These are phyloP conservation scores for Fraxinus floribunda DNA, from an alignment of 305 asterid species.

Conservation along the genomic window DNA sequence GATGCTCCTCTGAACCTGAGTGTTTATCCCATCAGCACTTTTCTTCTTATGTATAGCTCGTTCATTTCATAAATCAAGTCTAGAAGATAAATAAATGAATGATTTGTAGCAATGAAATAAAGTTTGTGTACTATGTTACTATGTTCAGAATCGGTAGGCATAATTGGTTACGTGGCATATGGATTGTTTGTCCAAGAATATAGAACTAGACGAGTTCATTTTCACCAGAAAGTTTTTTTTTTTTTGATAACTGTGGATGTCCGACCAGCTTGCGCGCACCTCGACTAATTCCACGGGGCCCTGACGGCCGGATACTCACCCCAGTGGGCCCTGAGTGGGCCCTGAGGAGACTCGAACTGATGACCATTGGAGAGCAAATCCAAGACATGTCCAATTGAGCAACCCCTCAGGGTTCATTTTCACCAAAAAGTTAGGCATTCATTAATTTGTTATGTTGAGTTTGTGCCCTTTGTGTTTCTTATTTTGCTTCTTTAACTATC, in stretches of 20 bases:
- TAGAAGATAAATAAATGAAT: neutral
- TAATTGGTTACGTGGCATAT: neutral
- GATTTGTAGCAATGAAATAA: neutral
- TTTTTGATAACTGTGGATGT: no score
- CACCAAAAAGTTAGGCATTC: neutral
- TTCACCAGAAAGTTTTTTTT: neutral
- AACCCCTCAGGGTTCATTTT: no score
- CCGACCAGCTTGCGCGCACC: no score
- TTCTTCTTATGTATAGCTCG: neutral
- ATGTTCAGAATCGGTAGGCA: neutral
- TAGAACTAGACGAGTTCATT: neutral
- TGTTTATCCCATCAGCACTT: neutral
- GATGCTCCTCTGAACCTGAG: neutral
- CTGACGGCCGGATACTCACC: no score
- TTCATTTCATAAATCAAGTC: neutral
- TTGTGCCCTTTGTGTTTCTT: neutral
- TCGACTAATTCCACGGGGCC: no score
- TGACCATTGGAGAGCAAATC: no score
- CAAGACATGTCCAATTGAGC: no score
- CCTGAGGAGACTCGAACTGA: no score
- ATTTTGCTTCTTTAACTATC: neutral
- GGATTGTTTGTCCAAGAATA: neutral
- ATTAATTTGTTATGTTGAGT: neutral
- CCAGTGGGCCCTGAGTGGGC: no score
- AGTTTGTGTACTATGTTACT: neutral